Evolutionary conservation across 306 rosid genomes (phyloP), one percentile per base, ranked within the genome.

Genomic region (Canavalia ensiformis): DNA sequence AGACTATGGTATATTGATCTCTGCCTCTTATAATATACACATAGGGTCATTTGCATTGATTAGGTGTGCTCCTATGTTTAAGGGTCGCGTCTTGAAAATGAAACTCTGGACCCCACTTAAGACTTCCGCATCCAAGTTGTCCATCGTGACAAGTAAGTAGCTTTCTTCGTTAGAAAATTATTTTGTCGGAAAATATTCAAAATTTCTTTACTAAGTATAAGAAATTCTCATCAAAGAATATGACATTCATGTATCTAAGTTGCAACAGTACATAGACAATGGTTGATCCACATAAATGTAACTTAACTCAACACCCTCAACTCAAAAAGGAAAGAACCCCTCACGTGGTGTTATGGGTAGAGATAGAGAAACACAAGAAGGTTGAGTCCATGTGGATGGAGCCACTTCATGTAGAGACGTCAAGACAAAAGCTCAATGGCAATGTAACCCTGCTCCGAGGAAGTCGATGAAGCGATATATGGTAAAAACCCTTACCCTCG

Each of bases 401-500:
- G 41, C 41, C 41, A 37, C 41, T 4, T 37, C 41, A 37, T 2
- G 41, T 4, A 37, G 4, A 37, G 41, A 37, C 41, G 4, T 37
- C 41, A 37, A 51, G 56, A 13, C 6, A 12, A 25, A 63, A 63
- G 72, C 34, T 41, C 7, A 66, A 8, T 66, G 50, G 6, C 5
- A 39, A 33, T 13, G 71, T 65, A 65, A 65, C 50, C 71, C 71
- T 37, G 72, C 72, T 66, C 34, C 6, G 3, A 65, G 70, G 50
- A 65, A 65, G 39, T n/a, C 50, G 50, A 50, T 65, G 49, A 65
- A 65, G 70, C 50, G 50, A n/a, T 37, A 37, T 11, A 58, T 58
- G 37, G 35, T 8, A 2, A 29, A 58, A 58, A 29, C 65, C 37
- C 4, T 55, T 18, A 3, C 18, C 33, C 33, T 18, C 25, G 25